These are phyloP conservation scores for Phytopythium vexans DNA, from an alignment of 352 stramenopile species.

Conservation along the genomic window DNA sequence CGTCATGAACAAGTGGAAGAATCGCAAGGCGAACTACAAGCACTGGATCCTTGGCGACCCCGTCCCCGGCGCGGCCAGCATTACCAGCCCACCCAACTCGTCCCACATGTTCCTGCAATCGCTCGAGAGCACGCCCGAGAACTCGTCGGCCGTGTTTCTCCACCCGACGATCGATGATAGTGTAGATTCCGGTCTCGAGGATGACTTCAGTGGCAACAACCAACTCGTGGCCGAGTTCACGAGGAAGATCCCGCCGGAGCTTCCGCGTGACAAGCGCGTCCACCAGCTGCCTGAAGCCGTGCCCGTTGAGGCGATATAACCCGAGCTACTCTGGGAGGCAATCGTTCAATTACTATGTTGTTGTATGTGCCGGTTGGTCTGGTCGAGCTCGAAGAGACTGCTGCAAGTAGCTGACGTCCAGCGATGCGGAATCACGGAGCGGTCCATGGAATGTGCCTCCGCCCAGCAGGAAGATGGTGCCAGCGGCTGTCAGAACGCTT, in stretches of 20 bases:
- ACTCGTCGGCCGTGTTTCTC: slow-evolving; percentile 60
- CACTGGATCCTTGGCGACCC: slow-evolving; percentile 70
- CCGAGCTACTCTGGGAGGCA: not conserved
- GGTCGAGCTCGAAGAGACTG: not conserved
- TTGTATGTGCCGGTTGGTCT: not conserved
- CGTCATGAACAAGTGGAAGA: slow-evolving; percentile 85
- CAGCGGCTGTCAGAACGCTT: slow-evolving; percentile 34
- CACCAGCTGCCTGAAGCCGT: slow-evolving; percentile 12
- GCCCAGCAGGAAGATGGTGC: slow-evolving; percentile 48
- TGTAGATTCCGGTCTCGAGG: slow-evolving; percentile 41
- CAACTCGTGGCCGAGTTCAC: slow-evolving; percentile 48
- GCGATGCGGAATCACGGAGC: slow-evolving; percentile 43
- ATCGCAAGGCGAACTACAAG: slow-evolving; percentile 73
- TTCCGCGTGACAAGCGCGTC: slow-evolving; percentile 11
- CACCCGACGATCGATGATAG: slow-evolving; percentile 57
- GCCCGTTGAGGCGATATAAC: slow-evolving; percentile 1
- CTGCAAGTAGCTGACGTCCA: slow-evolving; percentile 41
- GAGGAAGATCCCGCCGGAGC: slow-evolving; percentile 22
- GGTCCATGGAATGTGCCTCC: slow-evolving; percentile 61
- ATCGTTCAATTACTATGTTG: not conserved
- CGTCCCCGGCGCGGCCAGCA: slow-evolving; percentile 26
- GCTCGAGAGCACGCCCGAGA: slow-evolving; percentile 45
- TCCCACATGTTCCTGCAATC: slow-evolving; percentile 53
- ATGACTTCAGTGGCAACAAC: slow-evolving; percentile 52
- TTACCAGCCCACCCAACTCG: slow-evolving; percentile 16